These are phyloP conservation scores for Salix suchowensis DNA, from an alignment of 345 rosid species.

Conservation along the genomic window DNA sequence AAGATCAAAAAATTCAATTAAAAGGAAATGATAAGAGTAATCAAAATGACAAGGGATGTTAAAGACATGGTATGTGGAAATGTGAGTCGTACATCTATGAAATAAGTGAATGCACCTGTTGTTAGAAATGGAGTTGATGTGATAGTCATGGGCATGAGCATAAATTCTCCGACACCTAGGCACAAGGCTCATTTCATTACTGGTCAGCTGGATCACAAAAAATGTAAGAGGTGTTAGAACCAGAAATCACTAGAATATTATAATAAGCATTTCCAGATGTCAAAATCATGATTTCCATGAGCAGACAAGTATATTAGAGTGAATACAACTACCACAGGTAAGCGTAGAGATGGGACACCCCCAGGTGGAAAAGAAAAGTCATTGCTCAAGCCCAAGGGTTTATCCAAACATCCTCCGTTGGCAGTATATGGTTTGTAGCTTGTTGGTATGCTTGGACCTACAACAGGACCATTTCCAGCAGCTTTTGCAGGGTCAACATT, in stretches of 20 bases:
- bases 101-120: conserved; percentile 33
- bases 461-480: conserved; percentile 41
- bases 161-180: conserved; percentile 90
- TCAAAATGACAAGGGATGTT: not conserved
- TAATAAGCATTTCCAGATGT: not conserved
- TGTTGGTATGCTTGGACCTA: conserved; percentile 40
- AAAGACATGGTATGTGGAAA: not conserved
- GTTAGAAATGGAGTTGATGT: conserved; percentile 53
- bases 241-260: not conserved
- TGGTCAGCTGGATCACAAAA: conserved; percentile 53
- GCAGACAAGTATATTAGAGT: conserved; percentile 12
- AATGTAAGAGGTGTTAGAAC: conserved; percentile 1
- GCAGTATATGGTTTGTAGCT: conserved; percentile 33
- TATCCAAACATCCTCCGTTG: conserved; percentile 55
- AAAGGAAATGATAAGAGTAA: not conserved
- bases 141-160: conserved; percentile 70
- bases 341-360: conserved; percentile 62
- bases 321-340: conserved; percentile 87
- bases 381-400: conserved; percentile 29
- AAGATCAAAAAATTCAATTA: not conserved
- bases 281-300: not conserved
- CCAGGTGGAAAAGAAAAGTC: conserved; percentile 57
- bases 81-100: not conserved
- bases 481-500: conserved; percentile 57
- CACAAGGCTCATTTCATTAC: conserved; percentile 67